These are phyloP conservation scores for Ustilago esculenta DNA, from an alignment of 1,284 basidiomycete species.

Conservation along the genomic window DNA sequence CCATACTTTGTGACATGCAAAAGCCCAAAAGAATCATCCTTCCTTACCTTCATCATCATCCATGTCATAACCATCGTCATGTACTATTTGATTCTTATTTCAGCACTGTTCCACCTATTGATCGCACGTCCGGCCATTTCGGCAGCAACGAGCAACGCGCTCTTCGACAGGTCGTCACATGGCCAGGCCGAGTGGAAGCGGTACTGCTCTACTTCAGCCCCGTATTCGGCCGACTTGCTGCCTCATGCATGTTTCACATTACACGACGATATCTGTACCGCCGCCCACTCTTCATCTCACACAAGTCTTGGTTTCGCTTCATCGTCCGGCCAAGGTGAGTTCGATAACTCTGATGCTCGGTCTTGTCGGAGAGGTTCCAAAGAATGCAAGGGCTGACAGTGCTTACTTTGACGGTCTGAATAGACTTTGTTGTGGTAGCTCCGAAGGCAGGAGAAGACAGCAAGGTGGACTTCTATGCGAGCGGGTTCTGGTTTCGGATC, in stretches of 20 bases:
- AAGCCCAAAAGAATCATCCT: neutral
- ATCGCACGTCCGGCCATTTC: neutral
- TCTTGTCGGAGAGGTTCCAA: neutral
- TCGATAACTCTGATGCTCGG: neutral
- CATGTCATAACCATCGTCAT: neutral
- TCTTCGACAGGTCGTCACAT: slow-evolving; percentile 16
- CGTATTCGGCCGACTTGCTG: neutral
- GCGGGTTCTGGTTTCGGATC: slow-evolving; percentile 19
- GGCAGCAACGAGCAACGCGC: neutral
- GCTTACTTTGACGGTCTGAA: no score
- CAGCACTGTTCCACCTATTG: slow-evolving; percentile 4
- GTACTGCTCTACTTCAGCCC: slow-evolving; percentile 4
- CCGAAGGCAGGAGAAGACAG: slow-evolving; percentile 7
- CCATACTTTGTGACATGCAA: no score
- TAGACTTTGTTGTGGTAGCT: slow-evolving; percentile 27
- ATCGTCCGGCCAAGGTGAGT: slow-evolving; percentile 25
- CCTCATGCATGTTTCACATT: slow-evolving; percentile 28
- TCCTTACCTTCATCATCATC: neutral
- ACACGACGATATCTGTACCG: slow-evolving; percentile 12
- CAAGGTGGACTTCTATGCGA: slow-evolving; percentile 22
- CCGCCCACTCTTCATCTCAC: slow-evolving; percentile 14
- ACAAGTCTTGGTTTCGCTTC: slow-evolving; percentile 16
- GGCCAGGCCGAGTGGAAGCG: slow-evolving; percentile 22
- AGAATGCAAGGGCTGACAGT: neutral
- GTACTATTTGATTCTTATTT: neutral